Percentiles rank a stretch among this genome's conserved stretches.
phyloP scores from a whole-genome alignment of 495 filamentous ascomycete genomes.

The Stereocaulon alpinum region DNA sequence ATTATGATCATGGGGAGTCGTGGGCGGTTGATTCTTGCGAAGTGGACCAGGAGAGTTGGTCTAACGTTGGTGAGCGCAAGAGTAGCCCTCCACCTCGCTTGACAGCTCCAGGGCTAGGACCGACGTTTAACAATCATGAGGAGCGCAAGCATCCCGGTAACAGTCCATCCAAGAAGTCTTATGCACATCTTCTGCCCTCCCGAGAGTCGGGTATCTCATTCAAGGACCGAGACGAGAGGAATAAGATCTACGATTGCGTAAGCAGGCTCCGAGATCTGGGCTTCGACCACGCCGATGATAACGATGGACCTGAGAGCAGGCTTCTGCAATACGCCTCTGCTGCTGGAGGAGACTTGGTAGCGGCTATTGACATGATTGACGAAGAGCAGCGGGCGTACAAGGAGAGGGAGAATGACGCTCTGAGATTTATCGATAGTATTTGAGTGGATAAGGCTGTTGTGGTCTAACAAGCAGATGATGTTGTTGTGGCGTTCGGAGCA shows the following conservation, averaged over 20 bases:
- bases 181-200: neutral
- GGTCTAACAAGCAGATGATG: too few species aligned
- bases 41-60: too few species aligned
- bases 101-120: too few species aligned
- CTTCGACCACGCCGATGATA: conserved; percentile 36
- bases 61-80: too few species aligned
- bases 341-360: conserved; percentile 34
- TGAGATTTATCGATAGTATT: too few species aligned
- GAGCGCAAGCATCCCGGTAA: too few species aligned
- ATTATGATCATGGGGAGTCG: neutral
- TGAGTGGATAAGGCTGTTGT: too few species aligned
- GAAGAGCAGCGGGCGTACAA: conserved; percentile 43
- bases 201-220: neutral
- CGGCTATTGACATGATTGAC: conserved; percentile 49
- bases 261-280: conserved; percentile 38
- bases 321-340: conserved; percentile 44
- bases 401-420: conserved; percentile 12
- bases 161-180: neutral
- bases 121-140: too few species aligned
- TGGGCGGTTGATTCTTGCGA: too few species aligned
- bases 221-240: conserved; percentile 11
- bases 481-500: too few species aligned
- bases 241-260: conserved; percentile 37
- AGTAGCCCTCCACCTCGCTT: too few species aligned
- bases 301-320: conserved; percentile 30